Base-by-base conservation (phyloP, 306 rosid species). In the Sicyos edulis region DNA sequence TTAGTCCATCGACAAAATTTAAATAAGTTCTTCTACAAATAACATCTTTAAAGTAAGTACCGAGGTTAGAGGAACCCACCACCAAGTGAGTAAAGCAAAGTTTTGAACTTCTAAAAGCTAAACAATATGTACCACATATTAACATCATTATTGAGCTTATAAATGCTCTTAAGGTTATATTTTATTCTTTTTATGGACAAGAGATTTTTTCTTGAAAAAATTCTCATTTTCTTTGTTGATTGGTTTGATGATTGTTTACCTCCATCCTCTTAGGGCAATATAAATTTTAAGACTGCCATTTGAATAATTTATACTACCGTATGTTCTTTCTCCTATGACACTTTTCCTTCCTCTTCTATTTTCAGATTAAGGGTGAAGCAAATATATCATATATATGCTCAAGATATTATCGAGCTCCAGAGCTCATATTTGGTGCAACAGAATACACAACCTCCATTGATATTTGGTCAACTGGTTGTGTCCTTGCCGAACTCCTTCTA, bases 401-500 rank as follows among this genome's bases (percentile, higher is more conserved):
- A 54, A 91, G 99, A 22, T 91, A 93, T 75, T 91, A 93, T 85
- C 97, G 97, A 21, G 97, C 97, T 73, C 99, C 99, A 32, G 97
- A 93, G 73, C 88, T 93, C 78, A 93, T 93, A 82, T 93, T 93
- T 79, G 97, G 99, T 78, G 97, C 99, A 16, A 91, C 96, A 42
- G 99, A 91, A 82, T 93, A 91, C 80, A 87, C 99, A 71, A 83
- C 96, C 70, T 88, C 96, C 54, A 83, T 93, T 51, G 99, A 93
- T 80, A 87, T 91, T 60, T 91, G 99, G 99, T 93, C 97, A 70
- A 92, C 97, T 85, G 99, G 99, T 78, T 93, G 99, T 83, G 99
- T 88, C 61, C 99, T 93, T 60, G 99, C 99, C 3, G 96, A 93
- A 85, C 97, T 93, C 76, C 97, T 93, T 80, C 82, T 91, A 59